Conservation (phyloP, 306 rosid species). For the Prunus mume region DNA sequence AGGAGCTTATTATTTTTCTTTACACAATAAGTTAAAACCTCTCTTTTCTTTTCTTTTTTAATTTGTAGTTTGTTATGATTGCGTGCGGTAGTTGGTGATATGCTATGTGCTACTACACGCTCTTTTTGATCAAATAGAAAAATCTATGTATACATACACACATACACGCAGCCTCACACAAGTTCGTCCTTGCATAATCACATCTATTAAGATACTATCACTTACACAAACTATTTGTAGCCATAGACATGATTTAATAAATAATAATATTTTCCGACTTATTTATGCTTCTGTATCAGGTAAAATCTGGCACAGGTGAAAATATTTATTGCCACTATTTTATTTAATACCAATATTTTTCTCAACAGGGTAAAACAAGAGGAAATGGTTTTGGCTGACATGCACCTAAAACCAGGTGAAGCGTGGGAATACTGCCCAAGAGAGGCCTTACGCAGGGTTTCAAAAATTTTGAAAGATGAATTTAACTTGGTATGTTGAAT, state of each 20-base stretch:
- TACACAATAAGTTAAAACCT: background rate
- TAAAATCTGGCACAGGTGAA: background rate
- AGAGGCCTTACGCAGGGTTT: slow-evolving; percentile 68
- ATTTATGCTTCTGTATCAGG: too few species aligned
- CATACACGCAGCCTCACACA: background rate
- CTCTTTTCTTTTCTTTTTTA: background rate
- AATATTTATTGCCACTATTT: background rate
- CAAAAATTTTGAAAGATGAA: slow-evolving; percentile 77
- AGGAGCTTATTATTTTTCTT: background rate
- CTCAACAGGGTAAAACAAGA: slow-evolving; percentile 64
- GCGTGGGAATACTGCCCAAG: slow-evolving; percentile 96
- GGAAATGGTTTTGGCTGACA: slow-evolving; percentile 86
- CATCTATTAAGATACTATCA: too few species aligned
- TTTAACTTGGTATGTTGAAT: slow-evolving; percentile 66
- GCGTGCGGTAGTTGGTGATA: background rate
- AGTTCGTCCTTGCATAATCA: too few species aligned
- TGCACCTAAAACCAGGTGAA: slow-evolving; percentile 66
- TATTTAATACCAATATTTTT: slow-evolving; percentile 18
- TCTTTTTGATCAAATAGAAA: too few species aligned
- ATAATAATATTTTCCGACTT: too few species aligned
- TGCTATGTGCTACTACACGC: background rate
- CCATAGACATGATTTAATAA: too few species aligned
- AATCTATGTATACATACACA: background rate
- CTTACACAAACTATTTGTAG: too few species aligned
- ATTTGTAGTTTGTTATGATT: background rate